phyloP scores from a whole-genome alignment of 768 basidiomycete genomes.

The Rhizopogon rudus region DNA sequence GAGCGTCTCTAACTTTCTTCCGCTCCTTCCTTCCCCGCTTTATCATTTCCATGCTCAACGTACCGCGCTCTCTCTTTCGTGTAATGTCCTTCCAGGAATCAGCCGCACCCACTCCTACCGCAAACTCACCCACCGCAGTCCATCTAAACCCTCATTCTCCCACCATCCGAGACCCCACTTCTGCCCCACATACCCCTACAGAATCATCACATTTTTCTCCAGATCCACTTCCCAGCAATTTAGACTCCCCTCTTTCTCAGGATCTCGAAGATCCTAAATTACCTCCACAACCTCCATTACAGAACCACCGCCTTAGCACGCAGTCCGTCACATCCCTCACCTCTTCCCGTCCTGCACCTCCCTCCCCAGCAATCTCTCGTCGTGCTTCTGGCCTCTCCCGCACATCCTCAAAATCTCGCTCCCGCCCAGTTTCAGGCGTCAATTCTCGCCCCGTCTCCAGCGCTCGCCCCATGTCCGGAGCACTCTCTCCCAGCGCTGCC shows the following conservation, averaged over 20 bases:
- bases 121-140: neutral
- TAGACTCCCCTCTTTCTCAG: neutral
- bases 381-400: conserved; percentile 29
- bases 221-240: conserved; percentile 17
- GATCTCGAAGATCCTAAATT: neutral
- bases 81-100: conserved; percentile 21
- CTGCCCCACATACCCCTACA: conserved; percentile 22
- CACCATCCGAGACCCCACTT: conserved; percentile 33
- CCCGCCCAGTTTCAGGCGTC: conserved; percentile 17
- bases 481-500: neutral
- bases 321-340: conserved; percentile 30
- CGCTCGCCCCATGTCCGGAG: conserved; percentile 10
- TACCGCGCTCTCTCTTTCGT: conserved; percentile 23
- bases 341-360: conserved; percentile 55
- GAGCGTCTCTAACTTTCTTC: conserved; percentile 17
- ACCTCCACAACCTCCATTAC: neutral
- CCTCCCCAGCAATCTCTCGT: conserved; percentile 51
- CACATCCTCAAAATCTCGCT: conserved; percentile 13
- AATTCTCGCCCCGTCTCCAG: conserved; percentile 18
- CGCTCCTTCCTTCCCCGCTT: conserved; percentile 21
- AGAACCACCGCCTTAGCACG: conserved; percentile 16
- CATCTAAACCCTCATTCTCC: conserved; percentile 31
- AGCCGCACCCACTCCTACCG: neutral
- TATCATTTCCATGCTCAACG: conserved; percentile 24
- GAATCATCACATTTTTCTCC: conserved; percentile 36